Base-by-base conservation (phyloP, 768 basidiomycete species). In the Mycena galericulata region DNA sequence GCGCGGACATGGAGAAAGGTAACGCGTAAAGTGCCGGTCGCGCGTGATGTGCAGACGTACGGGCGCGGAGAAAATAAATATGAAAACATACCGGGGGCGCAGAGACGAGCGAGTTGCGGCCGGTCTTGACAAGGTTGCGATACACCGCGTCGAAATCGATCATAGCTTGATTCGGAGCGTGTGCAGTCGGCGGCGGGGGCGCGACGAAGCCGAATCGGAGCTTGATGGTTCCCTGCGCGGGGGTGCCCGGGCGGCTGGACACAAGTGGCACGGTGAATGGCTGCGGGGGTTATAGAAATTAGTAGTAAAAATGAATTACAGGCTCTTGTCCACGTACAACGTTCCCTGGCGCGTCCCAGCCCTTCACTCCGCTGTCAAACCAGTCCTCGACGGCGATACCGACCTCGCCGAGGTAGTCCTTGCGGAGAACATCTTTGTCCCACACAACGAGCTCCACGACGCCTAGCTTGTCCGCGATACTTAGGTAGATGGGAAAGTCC, bases 361-460 rank as follows among this genome's bases (percentile, higher is more conserved):
- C 86, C 66, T 84, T 87, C 0, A 82, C 79, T 20, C 79, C 62
- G 41, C 74, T 72, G 17, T 66, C 60, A 63, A 96, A 98, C 95
- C 95, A 97, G 36, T 93, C 89, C 22, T 90, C 90, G n/a, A 97
- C 76, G 0, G 89, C 87, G 9, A 98, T 71, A 0, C 91, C 87
- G 6, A 88, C 87, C 79, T 99, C 97, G 18, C 98, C 98, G 18
- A 99, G 85, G 77, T 98, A 99, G 49, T 98, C 97, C 81, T 96
- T 98, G 74, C 85, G 88, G 74, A 96, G 77, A 71, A 94, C 83
- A 79, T 98, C 97, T 82, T 92, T 96, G 79, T 97, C 96, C 97
- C 97, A 99, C 0, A 96, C 85, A 15, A 98, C 90, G 36, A 95
- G 82, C 79, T 98, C 96, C 46, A 98, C 73, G 2, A 86, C 89